Percentiles rank a stretch among this genome's conserved stretches.
Conservation (phyloP, 345 rosid genomes). For the Heritiera littoralis region DNA sequence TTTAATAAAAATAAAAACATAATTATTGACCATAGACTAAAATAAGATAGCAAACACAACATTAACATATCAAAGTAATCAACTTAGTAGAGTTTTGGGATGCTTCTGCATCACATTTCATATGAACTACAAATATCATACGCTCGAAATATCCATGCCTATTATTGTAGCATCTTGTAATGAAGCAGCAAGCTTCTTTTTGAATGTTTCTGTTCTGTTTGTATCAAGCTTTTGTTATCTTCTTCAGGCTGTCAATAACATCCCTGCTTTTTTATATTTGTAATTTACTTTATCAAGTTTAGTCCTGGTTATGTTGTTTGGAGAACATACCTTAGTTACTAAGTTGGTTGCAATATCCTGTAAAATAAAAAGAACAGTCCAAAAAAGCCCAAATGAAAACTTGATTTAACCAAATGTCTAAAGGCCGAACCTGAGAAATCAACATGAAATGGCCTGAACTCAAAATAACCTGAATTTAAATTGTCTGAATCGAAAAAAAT, state of each 20-base stretch:
- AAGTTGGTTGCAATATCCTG: background rate
- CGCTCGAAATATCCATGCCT: background rate
- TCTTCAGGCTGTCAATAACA: background rate
- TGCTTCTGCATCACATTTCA: no score
- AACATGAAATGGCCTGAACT: no score
- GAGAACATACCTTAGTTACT: background rate
- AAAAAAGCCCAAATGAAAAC: no score
- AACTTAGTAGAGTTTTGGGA: no score
- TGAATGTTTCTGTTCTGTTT: background rate
- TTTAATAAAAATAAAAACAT: background rate
- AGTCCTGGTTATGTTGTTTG: background rate
- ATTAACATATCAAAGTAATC: background rate
- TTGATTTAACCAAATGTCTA: no score
- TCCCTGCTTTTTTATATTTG: slow-evolving; percentile 2
- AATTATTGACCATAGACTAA: background rate
- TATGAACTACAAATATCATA: background rate
- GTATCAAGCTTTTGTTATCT: background rate
- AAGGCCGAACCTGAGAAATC: no score
- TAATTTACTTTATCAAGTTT: background rate
- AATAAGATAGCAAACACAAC: background rate
- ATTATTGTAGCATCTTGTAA: background rate
- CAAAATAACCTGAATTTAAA: no score
- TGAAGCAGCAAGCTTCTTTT: background rate
- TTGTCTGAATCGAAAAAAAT: no score
- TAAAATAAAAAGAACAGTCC: background rate